Percentiles rank a stretch among this genome's conserved stretches.
phyloP scores from a whole-genome alignment of 257 asterid genomes.

The Hygrophila difformis region DNA sequence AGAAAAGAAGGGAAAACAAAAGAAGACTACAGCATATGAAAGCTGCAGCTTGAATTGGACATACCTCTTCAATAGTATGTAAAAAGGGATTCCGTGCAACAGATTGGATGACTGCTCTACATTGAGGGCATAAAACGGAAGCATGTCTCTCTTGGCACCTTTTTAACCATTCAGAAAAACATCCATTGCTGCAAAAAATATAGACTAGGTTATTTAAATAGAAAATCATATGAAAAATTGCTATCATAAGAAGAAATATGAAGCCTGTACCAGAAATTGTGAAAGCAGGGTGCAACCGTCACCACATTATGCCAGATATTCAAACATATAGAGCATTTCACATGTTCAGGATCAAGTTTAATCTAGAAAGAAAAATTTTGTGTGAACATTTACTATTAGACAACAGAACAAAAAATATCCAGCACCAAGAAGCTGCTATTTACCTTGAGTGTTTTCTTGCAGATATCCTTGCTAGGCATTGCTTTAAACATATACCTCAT shows the following conservation, averaged over 20 bases:
- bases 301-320: conserved; percentile 96
- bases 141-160: conserved; percentile 68
- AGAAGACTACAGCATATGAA: conserved; percentile 1
- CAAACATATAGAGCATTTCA: conserved; percentile 83
- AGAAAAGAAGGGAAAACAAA: conserved; percentile 4
- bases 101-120: conserved; percentile 85
- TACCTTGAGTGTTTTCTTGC: conserved; percentile 64
- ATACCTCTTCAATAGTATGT: conserved; percentile 90
- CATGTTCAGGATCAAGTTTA: conserved; percentile 70
- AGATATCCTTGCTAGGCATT: conserved; percentile 52
- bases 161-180: conserved; percentile 98
- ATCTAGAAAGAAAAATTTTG: conserved; percentile 33
- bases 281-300: conserved; percentile 95
- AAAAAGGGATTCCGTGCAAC: conserved; percentile 92
- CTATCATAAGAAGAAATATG: conserved; percentile 12
- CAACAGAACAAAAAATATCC: conserved; percentile 3
- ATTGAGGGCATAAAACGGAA: conserved; percentile 78
- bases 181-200: conserved; percentile 70
- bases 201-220: conserved; percentile 7
- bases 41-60: too few species aligned
- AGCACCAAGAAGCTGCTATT: conserved; percentile 4
- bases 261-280: conserved; percentile 72
- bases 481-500: conserved; percentile 65
- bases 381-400: conserved; percentile 8
- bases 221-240: background rate